phyloP scores from a whole-genome alignment of 2,329 filamentous ascomycete genomes.

The Cordyceps farinosa region DNA sequence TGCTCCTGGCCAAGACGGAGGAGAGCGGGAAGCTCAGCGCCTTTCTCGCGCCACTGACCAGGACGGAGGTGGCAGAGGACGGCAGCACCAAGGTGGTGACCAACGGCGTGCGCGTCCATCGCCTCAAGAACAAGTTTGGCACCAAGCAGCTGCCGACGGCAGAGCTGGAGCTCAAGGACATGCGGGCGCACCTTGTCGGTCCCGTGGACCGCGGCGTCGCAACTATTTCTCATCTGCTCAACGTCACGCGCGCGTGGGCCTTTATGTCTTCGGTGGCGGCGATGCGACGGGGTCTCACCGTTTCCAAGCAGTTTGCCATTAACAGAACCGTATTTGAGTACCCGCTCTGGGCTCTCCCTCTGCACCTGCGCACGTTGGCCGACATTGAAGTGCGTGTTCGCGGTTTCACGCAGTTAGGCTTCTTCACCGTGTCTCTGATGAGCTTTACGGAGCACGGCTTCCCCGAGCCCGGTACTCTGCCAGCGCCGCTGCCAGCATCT shows the following conservation, averaged over 20 bases:
- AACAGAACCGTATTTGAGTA: constrained; percentile 13
- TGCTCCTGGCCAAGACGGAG: constrained; percentile 20
- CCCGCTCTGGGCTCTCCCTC: constrained; percentile 19
- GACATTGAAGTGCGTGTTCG: constrained; percentile 18
- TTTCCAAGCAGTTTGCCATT: constrained; percentile 16
- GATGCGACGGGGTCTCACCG: constrained; percentile 15
- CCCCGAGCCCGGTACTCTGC: background rate
- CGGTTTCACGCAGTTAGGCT: constrained; percentile 13
- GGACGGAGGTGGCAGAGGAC: constrained; percentile 3
- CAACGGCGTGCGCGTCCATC: constrained; percentile 19
- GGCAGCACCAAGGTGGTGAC: constrained; percentile 13
- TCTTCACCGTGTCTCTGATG: constrained; percentile 18
- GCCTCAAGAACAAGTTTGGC: constrained; percentile 20
- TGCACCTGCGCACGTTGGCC: constrained; percentile 19
- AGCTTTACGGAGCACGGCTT: constrained; percentile 20
- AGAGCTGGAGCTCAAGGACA: constrained; percentile 18
- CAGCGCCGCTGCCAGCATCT: constrained; percentile 1
- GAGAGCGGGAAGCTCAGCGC: constrained; percentile 19
- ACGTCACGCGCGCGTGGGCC: constrained; percentile 17
- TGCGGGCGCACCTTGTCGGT: constrained; percentile 18
- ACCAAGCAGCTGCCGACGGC: constrained; percentile 21
- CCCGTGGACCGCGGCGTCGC: constrained; percentile 18
- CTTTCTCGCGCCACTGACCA: constrained; percentile 19
- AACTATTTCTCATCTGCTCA: constrained; percentile 20
- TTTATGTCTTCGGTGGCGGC: constrained; percentile 15